These are phyloP conservation scores for Rhynchosporium secalis DNA, from an alignment of 2,329 filamentous ascomycete species.

Conservation along the genomic window DNA sequence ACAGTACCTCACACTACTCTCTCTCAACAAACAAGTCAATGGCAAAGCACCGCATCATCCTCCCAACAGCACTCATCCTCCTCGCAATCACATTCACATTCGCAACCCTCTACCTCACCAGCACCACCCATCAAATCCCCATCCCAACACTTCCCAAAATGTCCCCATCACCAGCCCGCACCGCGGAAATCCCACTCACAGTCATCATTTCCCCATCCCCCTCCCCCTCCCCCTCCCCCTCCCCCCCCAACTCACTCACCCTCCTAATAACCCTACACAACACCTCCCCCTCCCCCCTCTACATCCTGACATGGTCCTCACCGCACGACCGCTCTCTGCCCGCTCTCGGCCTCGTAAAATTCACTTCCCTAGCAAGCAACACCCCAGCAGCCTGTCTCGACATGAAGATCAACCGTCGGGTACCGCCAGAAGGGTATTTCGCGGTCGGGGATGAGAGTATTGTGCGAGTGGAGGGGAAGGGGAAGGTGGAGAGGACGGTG, in stretches of 20 bases:
- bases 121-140: no score
- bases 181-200: no score
- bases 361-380: constrained; percentile 30
- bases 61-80: background rate
- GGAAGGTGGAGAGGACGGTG: constrained; percentile 31
- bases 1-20: background rate
- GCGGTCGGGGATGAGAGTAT: constrained; percentile 32
- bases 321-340: constrained; percentile 42
- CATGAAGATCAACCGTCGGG: constrained; percentile 35
- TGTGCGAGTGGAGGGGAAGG: constrained; percentile 37
- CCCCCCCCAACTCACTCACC: constrained; percentile 6
- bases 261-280: constrained; percentile 33
- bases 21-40: background rate
- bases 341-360: constrained; percentile 38
- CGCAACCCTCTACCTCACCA: background rate
- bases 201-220: no score
- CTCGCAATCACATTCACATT: background rate
- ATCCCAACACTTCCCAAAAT: no score
- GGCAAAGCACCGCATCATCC: background rate
- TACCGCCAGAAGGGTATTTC: constrained; percentile 36
- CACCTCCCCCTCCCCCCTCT: constrained; percentile 35
- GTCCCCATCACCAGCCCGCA: no score
- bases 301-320: constrained; percentile 42
- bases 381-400: constrained; percentile 24
- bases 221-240: background rate